Conservation (phyloP, 2,329 filamentous ascomycete species). For the Pseudohalonectria lignicola region DNA sequence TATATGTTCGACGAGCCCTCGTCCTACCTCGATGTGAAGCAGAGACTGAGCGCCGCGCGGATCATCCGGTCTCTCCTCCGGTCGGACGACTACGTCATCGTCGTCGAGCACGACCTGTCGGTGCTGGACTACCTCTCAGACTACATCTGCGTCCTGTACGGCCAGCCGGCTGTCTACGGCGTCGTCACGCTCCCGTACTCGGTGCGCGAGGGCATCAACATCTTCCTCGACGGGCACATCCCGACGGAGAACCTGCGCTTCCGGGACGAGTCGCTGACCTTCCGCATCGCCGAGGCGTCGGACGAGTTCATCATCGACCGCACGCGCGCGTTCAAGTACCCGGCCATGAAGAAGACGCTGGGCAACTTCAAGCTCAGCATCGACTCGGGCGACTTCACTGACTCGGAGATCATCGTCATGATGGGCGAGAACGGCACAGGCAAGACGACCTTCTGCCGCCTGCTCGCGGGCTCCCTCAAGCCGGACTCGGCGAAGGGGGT, state of each 20-base stretch:
- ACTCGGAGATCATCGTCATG: constrained; percentile 98
- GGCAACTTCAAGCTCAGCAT: constrained; percentile 79
- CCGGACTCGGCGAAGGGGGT: constrained; percentile 71
- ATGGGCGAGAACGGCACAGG: constrained; percentile 99
- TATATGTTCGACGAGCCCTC: constrained; percentile 99
- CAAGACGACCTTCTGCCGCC: constrained; percentile 93
- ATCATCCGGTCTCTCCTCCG: constrained; percentile 87
- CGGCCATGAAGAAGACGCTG: constrained; percentile 84
- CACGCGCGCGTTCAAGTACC: constrained; percentile 76
- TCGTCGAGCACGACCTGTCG: constrained; percentile 98
- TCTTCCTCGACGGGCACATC: constrained; percentile 96
- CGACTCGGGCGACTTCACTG: constrained; percentile 79
- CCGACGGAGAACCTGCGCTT: constrained; percentile 98
- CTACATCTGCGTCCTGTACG: constrained; percentile 96
- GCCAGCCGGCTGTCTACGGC: constrained; percentile 90
- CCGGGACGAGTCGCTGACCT: constrained; percentile 92
- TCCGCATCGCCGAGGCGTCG: constrained; percentile 80
- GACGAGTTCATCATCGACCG: constrained; percentile 85
- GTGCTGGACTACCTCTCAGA: constrained; percentile 98
- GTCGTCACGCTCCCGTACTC: constrained; percentile 93
- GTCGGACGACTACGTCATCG: constrained; percentile 90
- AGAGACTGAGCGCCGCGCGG: constrained; percentile 83
- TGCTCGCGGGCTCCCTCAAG: constrained; percentile 87
- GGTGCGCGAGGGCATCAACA: constrained; percentile 97
- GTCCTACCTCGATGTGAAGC: constrained; percentile 98